Evolutionary conservation across 768 basidiomycete species (phyloP).

Genomic region (Hysterangium stoloniferum): DNA sequence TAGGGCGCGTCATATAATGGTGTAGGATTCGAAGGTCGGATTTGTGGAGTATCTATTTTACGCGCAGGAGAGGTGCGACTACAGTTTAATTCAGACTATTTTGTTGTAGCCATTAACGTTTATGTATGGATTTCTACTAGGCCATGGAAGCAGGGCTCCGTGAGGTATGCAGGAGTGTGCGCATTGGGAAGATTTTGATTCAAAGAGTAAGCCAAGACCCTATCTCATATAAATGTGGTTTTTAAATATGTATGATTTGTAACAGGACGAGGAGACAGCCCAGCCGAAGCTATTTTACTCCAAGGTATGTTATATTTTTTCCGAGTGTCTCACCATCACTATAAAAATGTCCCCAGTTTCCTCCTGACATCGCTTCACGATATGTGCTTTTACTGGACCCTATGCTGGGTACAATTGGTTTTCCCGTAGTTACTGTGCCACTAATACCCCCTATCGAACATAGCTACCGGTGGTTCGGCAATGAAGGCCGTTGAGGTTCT

Average conservation of each 20-base stretch:
- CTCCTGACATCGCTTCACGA: conserved; percentile 83
- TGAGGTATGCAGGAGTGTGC: conserved; percentile 88
- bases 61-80: conserved; percentile 80
- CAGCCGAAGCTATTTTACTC: conserved; percentile 90
- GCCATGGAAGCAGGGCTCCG: conserved; percentile 97
- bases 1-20: conserved; percentile 81
- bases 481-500: conserved; percentile 96
- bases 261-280: conserved; percentile 89
- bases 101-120: no score
- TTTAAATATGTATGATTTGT: conserved; percentile 1
- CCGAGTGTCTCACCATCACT: conserved; percentile 1
- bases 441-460: conserved; percentile 16
- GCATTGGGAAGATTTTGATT: conserved; percentile 97
- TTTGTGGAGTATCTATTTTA: conserved; percentile 93
- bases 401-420: conserved; percentile 71
- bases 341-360: conserved; percentile 48
- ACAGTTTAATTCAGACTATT: no score
- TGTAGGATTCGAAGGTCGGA: conserved; percentile 92
- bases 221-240: neutral
- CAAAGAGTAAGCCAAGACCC: conserved; percentile 61
- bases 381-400: conserved; percentile 95
- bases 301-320: conserved; percentile 39
- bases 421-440: neutral
- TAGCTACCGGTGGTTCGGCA: conserved; percentile 93
- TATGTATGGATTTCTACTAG: conserved; percentile 28